Percentiles rank a stretch among this genome's conserved stretches.
phyloP scores from a whole-genome alignment of 352 stramenopile genomes.

The Globisporangium spinosum region DNA sequence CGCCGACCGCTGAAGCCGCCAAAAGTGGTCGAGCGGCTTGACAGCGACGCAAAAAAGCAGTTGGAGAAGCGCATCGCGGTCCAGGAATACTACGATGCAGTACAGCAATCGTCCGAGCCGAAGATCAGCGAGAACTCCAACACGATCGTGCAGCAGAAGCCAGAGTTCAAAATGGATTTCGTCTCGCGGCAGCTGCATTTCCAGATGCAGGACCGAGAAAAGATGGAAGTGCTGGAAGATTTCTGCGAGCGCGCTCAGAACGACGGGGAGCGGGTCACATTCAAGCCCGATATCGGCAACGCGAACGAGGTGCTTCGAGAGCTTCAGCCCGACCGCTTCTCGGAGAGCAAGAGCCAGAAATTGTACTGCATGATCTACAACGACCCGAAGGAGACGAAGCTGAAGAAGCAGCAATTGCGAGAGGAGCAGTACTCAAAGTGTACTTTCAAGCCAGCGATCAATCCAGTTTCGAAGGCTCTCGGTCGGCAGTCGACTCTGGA shows the following conservation, averaged over 20 bases:
- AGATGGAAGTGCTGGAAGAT: slow-evolving; percentile 52
- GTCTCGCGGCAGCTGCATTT: slow-evolving; percentile 67
- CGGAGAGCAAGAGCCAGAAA: slow-evolving; percentile 50
- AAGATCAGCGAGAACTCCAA: slow-evolving; percentile 54
- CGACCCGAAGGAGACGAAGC: slow-evolving; percentile 48
- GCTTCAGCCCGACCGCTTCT: slow-evolving; percentile 53
- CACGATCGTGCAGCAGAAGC: slow-evolving; percentile 48
- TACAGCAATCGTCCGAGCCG: slow-evolving; percentile 57
- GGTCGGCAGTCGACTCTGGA: slow-evolving; percentile 42
- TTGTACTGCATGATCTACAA: slow-evolving; percentile 71
- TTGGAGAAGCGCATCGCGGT: slow-evolving; percentile 47
- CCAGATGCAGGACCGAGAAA: slow-evolving; percentile 57
- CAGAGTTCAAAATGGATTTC: slow-evolving; percentile 81
- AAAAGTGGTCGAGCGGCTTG: slow-evolving; percentile 53
- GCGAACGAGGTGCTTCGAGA: slow-evolving; percentile 61
- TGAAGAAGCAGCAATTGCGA: slow-evolving; percentile 55
- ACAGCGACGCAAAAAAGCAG: slow-evolving; percentile 42
- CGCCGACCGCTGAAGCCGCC: slow-evolving; percentile 17
- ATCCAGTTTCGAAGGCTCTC: slow-evolving; percentile 65
- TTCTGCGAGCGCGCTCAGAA: slow-evolving; percentile 31
- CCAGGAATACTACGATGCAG: slow-evolving; percentile 68
- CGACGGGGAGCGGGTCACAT: slow-evolving; percentile 39
- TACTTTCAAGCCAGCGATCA: slow-evolving; percentile 77
- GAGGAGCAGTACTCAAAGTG: slow-evolving; percentile 57
- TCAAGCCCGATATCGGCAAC: slow-evolving; percentile 79